Conservation (phyloP, 2,329 filamentous ascomycete genomes). For the Aspergillus tamarii region DNA sequence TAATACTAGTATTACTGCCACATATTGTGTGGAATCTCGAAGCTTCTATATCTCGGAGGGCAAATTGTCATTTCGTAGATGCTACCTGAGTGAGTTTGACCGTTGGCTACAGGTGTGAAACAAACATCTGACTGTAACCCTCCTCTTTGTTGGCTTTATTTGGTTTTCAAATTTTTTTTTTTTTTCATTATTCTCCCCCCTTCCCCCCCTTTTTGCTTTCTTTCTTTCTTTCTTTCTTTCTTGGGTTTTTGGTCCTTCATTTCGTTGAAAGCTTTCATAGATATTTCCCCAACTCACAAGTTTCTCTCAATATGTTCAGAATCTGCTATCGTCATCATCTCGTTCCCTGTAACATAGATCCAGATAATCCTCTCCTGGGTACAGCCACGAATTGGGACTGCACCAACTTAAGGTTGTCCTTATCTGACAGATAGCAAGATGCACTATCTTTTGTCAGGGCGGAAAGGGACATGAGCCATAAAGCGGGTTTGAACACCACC, state of each 20-base stretch:
- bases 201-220: neutral
- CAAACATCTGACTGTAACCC: neutral
- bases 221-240: neutral
- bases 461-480: neutral
- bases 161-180: conserved; percentile 1
- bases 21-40: conserved; percentile 3
- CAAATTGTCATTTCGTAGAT: conserved; percentile 35
- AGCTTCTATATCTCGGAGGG: conserved; percentile 25
- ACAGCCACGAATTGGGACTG: neutral
- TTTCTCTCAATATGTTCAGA: neutral
- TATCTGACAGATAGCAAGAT: neutral
- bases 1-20: neutral
- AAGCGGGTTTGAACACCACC: neutral
- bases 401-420: neutral
- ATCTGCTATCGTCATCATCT: neutral
- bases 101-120: neutral
- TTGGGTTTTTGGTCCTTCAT: neutral
- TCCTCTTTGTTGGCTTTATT: conserved; percentile 15
- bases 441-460: neutral
- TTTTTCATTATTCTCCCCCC: neutral
- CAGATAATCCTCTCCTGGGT: neutral
- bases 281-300: neutral
- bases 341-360: neutral
- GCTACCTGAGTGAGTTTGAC: conserved; percentile 18
- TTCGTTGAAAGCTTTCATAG: neutral